Evolutionary conservation across 2,329 filamentous ascomycete genomes (phyloP).

Genomic region (Huntiella bhutanensis): DNA sequence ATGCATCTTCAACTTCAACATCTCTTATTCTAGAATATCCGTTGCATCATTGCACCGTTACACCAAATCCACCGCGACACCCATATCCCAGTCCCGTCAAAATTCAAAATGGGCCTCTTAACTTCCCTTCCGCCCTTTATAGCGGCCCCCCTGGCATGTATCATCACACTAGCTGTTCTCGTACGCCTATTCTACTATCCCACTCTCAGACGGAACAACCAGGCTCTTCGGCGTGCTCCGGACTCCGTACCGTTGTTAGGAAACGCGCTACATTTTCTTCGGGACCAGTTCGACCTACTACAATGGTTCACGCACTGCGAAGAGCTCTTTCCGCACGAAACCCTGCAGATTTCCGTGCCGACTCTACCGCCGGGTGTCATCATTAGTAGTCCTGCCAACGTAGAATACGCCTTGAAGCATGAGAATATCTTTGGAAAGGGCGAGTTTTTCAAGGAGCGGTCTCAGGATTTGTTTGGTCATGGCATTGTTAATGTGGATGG

Average conservation of each 20-base stretch:
- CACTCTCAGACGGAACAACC: conserved; percentile 15
- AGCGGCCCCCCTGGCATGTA: conserved; percentile 11
- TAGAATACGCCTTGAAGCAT: conserved; percentile 44
- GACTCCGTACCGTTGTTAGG: conserved; percentile 36
- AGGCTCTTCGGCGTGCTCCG: conserved; percentile 17
- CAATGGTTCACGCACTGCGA: conserved; percentile 43
- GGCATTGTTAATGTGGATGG: conserved; percentile 51
- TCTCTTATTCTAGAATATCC: no score
- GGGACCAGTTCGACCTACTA: conserved; percentile 39
- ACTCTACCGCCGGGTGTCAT: conserved; percentile 43
- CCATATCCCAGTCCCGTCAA: background rate
- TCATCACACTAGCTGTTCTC: conserved; percentile 27
- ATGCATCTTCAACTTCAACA: no score
- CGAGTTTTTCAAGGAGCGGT: conserved; percentile 38
- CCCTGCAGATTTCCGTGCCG: conserved; percentile 42
- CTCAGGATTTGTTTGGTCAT: conserved; percentile 44
- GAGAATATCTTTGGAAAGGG: conserved; percentile 43
- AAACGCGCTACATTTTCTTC: conserved; percentile 43
- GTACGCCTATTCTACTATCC: conserved; percentile 31
- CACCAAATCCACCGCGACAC: background rate
- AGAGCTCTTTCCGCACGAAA: conserved; percentile 36
- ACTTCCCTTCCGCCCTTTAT: background rate
- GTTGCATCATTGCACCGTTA: background rate
- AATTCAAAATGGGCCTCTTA: background rate
- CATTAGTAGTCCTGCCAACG: conserved; percentile 40